These are phyloP conservation scores for Penicillium expansum DNA, from an alignment of 2,329 filamentous ascomycete species.

Conservation along the genomic window DNA sequence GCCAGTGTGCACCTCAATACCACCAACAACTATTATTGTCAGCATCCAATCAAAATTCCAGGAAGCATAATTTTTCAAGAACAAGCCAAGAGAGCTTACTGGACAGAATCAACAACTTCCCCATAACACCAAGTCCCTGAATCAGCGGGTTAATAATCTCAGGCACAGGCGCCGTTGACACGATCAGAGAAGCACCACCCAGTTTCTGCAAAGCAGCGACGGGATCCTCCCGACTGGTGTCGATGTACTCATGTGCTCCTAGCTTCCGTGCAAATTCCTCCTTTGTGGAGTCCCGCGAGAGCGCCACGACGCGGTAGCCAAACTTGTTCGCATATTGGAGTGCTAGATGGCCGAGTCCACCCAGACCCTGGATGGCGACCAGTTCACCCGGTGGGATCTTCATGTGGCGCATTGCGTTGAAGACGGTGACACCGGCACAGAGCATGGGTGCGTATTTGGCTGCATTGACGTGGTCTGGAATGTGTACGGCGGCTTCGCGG, in stretches of 20 bases:
- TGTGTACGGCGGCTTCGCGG: slow-evolving; percentile 43
- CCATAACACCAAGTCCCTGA: slow-evolving; percentile 15
- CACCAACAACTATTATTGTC: neutral
- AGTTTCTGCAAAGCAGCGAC: neutral
- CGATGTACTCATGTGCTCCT: slow-evolving; percentile 31
- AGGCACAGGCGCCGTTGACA: slow-evolving; percentile 38
- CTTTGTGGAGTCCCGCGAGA: slow-evolving; percentile 20
- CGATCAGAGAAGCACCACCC: neutral
- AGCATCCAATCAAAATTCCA: neutral
- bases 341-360: slow-evolving; percentile 53
- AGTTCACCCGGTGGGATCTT: slow-evolving; percentile 45
- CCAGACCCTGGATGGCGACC: slow-evolving; percentile 54
- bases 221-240: slow-evolving; percentile 26
- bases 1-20: neutral
- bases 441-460: slow-evolving; percentile 49
- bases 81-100: neutral
- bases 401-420: slow-evolving; percentile 50
- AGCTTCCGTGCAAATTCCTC: slow-evolving; percentile 33
- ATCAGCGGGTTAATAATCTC: slow-evolving; percentile 36
- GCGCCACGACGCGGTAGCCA: slow-evolving; percentile 48
- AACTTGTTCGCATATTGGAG: slow-evolving; percentile 54
- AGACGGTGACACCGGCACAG: slow-evolving; percentile 53
- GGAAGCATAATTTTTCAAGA: neutral
- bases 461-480: slow-evolving; percentile 49
- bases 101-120: neutral